Evolutionary conservation across 2,329 filamentous ascomycete genomes (phyloP).

Genomic region (Huntiella abstrusa): DNA sequence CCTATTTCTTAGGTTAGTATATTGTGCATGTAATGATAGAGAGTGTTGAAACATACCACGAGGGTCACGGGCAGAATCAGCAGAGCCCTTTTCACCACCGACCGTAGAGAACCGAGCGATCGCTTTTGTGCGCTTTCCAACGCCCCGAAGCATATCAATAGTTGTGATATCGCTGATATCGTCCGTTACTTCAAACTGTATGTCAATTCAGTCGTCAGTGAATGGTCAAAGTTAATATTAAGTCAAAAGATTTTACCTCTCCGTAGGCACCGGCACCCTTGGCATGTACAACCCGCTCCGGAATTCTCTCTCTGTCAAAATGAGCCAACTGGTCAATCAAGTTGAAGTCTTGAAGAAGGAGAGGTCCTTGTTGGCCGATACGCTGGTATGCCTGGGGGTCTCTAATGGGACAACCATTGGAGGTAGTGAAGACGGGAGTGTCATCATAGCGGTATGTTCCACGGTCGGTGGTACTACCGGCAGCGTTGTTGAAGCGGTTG

Average conservation of each 20-base stretch:
- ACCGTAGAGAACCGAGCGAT: slow-evolving; percentile 58
- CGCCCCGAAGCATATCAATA: slow-evolving; percentile 33
- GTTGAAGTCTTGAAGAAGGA: slow-evolving; percentile 25
- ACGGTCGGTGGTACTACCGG: slow-evolving; percentile 15
- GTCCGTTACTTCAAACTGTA: slow-evolving; percentile 25
- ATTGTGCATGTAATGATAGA: background rate
- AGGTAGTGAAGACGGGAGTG: slow-evolving; percentile 38
- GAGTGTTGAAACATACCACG: slow-evolving; percentile 25
- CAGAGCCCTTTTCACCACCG: slow-evolving; percentile 51
- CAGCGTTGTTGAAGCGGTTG: slow-evolving; percentile 33
- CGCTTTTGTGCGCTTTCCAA: slow-evolving; percentile 50
- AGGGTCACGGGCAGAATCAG: slow-evolving; percentile 54
- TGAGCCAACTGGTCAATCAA: slow-evolving; percentile 41
- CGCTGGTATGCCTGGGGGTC: slow-evolving; percentile 31
- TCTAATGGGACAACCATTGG: slow-evolving; percentile 38
- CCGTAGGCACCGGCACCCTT: slow-evolving; percentile 39
- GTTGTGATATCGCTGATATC: slow-evolving; percentile 34
- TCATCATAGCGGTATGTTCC: slow-evolving; percentile 30
- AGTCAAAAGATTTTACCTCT: slow-evolving; percentile 14
- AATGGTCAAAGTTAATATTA: background rate
- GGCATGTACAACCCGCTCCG: slow-evolving; percentile 38
- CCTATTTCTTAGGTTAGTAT: slow-evolving; percentile 19
- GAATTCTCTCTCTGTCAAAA: slow-evolving; percentile 32
- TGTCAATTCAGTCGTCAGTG: background rate
- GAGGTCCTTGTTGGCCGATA: slow-evolving; percentile 27